phyloP scores from a whole-genome alignment of 495 filamentous ascomycete genomes.

The Penicillium maclennaniae region DNA sequence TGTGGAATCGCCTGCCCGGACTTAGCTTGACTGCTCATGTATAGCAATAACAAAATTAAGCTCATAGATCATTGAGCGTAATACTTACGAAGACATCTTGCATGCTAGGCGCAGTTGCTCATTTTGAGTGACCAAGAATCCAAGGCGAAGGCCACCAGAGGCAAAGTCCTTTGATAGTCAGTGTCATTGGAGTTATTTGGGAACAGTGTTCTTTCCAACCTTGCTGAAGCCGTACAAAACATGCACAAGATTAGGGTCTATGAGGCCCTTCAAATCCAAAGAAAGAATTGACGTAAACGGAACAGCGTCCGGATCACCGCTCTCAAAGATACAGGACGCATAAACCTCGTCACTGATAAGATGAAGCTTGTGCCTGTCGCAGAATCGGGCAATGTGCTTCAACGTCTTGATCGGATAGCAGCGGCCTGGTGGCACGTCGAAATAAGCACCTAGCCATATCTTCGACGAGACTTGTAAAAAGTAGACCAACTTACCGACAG shows the following conservation, averaged over 20 bases:
- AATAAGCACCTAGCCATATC: neutral
- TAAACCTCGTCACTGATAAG: slow-evolving; percentile 62
- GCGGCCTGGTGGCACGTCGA: slow-evolving; percentile 28
- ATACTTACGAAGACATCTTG: slow-evolving; percentile 24
- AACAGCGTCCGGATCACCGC: slow-evolving; percentile 28
- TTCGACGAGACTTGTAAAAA: neutral
- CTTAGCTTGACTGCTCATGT: neutral
- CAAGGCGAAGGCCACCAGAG: slow-evolving; percentile 51
- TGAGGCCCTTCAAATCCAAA: slow-evolving; percentile 39
- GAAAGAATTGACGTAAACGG: slow-evolving; percentile 52
- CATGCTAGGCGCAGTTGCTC: slow-evolving; percentile 25
- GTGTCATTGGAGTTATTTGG: neutral
- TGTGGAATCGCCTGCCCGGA: slow-evolving; percentile 30
- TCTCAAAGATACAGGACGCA: slow-evolving; percentile 49
- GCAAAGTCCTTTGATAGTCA: slow-evolving; percentile 44
- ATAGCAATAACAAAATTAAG: neutral
- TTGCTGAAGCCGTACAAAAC: slow-evolving; percentile 59
- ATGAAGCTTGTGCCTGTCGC: slow-evolving; percentile 51
- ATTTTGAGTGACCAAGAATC: slow-evolving; percentile 46
- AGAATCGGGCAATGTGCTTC: slow-evolving; percentile 47
- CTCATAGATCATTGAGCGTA: neutral
- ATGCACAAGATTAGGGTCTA: slow-evolving; percentile 50
- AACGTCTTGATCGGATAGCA: slow-evolving; percentile 52
- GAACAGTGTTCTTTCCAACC: slow-evolving; percentile 9
- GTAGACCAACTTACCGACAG: slow-evolving; percentile 27